phyloP scores from a whole-genome alignment of 2,329 filamentous ascomycete species.

The Sarocladium oryzae region DNA sequence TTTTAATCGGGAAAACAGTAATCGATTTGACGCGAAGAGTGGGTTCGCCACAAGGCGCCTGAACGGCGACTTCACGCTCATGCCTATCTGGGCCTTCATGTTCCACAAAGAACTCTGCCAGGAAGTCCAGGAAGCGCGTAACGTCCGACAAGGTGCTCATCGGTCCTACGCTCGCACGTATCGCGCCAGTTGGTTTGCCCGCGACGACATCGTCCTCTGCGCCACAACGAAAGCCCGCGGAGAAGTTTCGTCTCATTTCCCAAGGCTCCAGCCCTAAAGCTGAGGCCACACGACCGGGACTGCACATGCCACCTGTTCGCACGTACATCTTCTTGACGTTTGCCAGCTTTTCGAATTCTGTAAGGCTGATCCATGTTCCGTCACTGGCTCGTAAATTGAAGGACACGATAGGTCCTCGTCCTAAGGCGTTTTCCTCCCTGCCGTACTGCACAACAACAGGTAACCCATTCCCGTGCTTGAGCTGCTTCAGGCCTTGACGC shows the following conservation, averaged over 20 bases:
- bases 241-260: constrained; percentile 82
- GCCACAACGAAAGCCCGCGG: constrained; percentile 77
- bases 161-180: constrained; percentile 79
- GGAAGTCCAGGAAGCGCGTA: constrained; percentile 61
- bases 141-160: constrained; percentile 81
- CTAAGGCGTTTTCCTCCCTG: constrained; percentile 15
- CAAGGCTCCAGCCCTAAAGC: constrained; percentile 67
- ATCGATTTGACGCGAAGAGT: constrained; percentile 50
- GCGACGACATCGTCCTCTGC: constrained; percentile 73
- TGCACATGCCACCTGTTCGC: constrained; percentile 84
- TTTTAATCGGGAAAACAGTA: constrained; percentile 87
- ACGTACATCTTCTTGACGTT: constrained; percentile 73
- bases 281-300: constrained; percentile 76
- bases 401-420: constrained; percentile 68
- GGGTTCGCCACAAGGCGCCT: neutral
- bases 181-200: constrained; percentile 81
- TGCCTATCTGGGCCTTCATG: neutral
- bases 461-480: constrained; percentile 64
- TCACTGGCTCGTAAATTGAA: constrained; percentile 71
- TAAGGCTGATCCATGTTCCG: constrained; percentile 71
- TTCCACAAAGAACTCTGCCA: constrained; percentile 59
- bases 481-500: constrained; percentile 45
- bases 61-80: neutral
- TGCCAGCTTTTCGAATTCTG: constrained; percentile 83
- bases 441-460: constrained; percentile 59